phyloP scores from a whole-genome alignment of 2,329 filamentous ascomycete genomes.

The Oidium heveae region DNA sequence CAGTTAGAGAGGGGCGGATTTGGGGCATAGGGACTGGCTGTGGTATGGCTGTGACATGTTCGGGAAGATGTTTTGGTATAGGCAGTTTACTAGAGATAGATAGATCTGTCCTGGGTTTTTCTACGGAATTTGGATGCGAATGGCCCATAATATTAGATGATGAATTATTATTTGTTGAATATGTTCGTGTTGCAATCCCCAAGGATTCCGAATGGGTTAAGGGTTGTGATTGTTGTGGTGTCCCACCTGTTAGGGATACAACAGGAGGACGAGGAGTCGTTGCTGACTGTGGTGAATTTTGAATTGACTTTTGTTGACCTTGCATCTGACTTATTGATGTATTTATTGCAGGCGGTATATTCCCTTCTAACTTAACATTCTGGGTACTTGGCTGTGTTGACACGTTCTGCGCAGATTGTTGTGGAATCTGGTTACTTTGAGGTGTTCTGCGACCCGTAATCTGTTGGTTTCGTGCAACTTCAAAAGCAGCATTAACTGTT shows the following conservation, averaged over 20 bases:
- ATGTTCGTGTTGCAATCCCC: slow-evolving; percentile 12
- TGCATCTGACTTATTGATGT: slow-evolving; percentile 10
- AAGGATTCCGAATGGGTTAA: slow-evolving; percentile 13
- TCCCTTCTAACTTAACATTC: slow-evolving; percentile 11
- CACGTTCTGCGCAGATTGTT: slow-evolving; percentile 6
- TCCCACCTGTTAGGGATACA: slow-evolving; percentile 7
- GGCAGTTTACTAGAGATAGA: slow-evolving; percentile 13
- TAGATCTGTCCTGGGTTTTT: slow-evolving; percentile 10
- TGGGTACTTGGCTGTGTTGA: slow-evolving; percentile 6
- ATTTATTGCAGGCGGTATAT: slow-evolving; percentile 11
- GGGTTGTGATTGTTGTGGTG: slow-evolving; percentile 7
- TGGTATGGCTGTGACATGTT: slow-evolving; percentile 41
- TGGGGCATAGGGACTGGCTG: slow-evolving; percentile 48
- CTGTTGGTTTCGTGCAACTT: slow-evolving; percentile 14
- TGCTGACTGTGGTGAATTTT: slow-evolving; percentile 13
- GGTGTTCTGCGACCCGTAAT: slow-evolving; percentile 8
- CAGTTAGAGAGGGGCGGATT: slow-evolving; percentile 58
- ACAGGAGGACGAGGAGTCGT: slow-evolving; percentile 5
- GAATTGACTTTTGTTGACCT: slow-evolving; percentile 5
- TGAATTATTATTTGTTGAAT: slow-evolving; percentile 11
- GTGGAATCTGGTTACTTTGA: slow-evolving; percentile 7
- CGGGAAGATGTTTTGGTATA: slow-evolving; percentile 41
- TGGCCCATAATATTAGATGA: slow-evolving; percentile 13
- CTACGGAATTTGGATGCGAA: slow-evolving; percentile 6
- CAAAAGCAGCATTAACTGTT: slow-evolving; percentile 14